Base-by-base conservation (phyloP, 352 stramenopile genomes). In the Phytophthora pinifolia region DNA sequence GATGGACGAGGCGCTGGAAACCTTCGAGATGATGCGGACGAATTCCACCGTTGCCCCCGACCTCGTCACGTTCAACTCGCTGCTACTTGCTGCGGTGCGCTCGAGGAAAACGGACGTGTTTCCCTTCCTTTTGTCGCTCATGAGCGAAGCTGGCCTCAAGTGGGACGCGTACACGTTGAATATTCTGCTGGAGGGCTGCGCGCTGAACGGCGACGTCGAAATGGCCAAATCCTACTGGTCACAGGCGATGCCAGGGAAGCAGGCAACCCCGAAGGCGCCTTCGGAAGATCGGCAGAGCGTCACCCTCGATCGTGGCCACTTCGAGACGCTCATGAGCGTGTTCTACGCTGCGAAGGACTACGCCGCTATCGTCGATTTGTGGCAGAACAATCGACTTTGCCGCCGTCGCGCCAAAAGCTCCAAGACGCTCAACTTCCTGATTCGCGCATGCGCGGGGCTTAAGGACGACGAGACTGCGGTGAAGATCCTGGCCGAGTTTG, bases 151-250 rank as follows among this genome's bases (percentile, higher is more conserved):
- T 38, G 54, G 51, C 6, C 59, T 78, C 47, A 69, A 77, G 32
- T 93, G 83, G 83, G 76, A 91, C 49, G 64, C 83, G 14, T 86
- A 79, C 64, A 93, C 85, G 33, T 67, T 93, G 41, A 93, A 89
- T 35, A 82, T 76, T 34, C 65, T 95, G 46, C 61, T 95, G 12
- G 71, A 91, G 48, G 69, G 66, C 22, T 93, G 85, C 18, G 63
- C 70, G 25, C 43, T 80, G 6, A 50, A 53, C 3, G 66, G 67
- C 5, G 71, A 89, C 43, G 62, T 72, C 6, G 55, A 59, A 46
- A 64, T 71, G 37, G 83, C 80, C 2, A 66, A 83, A 15, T 41
- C 58, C 22, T 89, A 89, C 67, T 91, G 79, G 76, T 53, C 69
- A 1, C 62, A 73, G 31, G 79, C 76, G 6, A 75, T 41, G n/a